Evolutionary conservation across 116 monocot genomes (phyloP).

Genomic region (Dioscorea cayenensis): DNA sequence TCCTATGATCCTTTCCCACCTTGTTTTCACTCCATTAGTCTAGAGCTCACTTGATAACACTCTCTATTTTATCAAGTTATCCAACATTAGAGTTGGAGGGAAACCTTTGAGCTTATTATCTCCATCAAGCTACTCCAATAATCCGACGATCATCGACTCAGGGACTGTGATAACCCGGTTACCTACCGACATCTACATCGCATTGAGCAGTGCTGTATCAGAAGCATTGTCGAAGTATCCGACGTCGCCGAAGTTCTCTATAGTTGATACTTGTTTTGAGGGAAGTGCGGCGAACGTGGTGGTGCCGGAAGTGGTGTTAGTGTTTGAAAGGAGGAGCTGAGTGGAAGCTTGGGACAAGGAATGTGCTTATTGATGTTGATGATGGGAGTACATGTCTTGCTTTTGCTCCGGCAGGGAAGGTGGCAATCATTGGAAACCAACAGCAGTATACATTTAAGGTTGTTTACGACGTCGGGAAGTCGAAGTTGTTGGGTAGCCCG

Average conservation of each 20-base stretch:
- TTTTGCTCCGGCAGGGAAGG: slow-evolving; percentile 40
- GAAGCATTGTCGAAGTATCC: slow-evolving; percentile 24
- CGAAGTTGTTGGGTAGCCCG: no score
- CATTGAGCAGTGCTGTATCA: slow-evolving; percentile 49
- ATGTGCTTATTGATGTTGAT: slow-evolving; percentile 44
- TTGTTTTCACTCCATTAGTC: slow-evolving; percentile 53
- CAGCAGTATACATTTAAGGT: slow-evolving; percentile 87
- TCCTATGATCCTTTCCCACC: slow-evolving; percentile 10
- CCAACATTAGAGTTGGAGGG: slow-evolving; percentile 37
- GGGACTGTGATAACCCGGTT: slow-evolving; percentile 83
- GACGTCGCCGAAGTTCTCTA: slow-evolving; percentile 47
- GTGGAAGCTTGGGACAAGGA: slow-evolving; percentile 28
- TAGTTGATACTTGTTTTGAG: slow-evolving; percentile 74
- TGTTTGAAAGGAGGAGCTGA: slow-evolving; percentile 57
- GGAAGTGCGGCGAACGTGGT: slow-evolving; percentile 23
- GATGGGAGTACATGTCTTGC: slow-evolving; percentile 59
- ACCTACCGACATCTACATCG: slow-evolving; percentile 45
- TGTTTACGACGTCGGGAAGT: slow-evolving; percentile 53
- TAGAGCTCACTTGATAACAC: slow-evolving; percentile 36
- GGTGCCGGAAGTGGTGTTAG: slow-evolving; percentile 49
- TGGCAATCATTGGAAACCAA: slow-evolving; percentile 80
- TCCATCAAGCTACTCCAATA: slow-evolving; percentile 20
- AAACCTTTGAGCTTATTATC: slow-evolving; percentile 21
- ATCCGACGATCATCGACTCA: slow-evolving; percentile 82
- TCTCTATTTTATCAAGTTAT: slow-evolving; percentile 59